Base-by-base conservation (phyloP, 1,284 basidiomycete species). In the Apiotrichum sp. region DNA sequence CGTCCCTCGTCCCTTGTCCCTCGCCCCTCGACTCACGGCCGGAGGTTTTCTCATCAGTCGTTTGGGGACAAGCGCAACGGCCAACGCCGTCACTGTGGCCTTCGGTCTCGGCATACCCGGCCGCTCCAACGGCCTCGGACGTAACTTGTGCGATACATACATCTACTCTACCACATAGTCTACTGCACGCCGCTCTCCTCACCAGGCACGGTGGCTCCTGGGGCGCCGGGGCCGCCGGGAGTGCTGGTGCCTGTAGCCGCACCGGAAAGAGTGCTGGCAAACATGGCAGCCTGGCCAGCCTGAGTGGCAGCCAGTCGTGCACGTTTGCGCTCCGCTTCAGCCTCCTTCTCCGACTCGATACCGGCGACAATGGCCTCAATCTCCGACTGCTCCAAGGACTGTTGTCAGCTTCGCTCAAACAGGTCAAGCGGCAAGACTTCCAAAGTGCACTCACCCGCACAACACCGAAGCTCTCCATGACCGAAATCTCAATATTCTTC, bases 301-400 rank as follows among this genome's bases (percentile, higher is more conserved):
- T 73, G 71, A 16, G 86, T 87, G 9, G 89, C 85, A 50, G 89
- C 87, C 57, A 88, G 72, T 65, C 87, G 77, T 58, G 83, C 84
- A 50, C 86, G 82, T 76, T 92, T 92, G 73, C 86, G 79, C 76
- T 95, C 90, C 45, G 89, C 89, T 81, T 93, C 89, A 81, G 89
- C 90, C 79, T 96, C 93, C 79, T 96, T 97, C 79, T 97, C 93
- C 59, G 85, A 83, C 75, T 97, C 93, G 62, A 97, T 97, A 52
- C 90, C 87, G 46, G 84, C 78, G 2, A 97, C 93, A 62, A 96
- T 93, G 0, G 80, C 84, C 73, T 95, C 92, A 55, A 98, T 93
- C 73, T 97, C 88, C 1, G 84, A 66, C 22, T 92, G 80, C 43
- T 87, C 90, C 60, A 97, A 79, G 69, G 86, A 90, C 91, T 93